These are phyloP conservation scores for Colletotrichum godetiae DNA, from an alignment of 2,329 filamentous ascomycete species.

Conservation along the genomic window DNA sequence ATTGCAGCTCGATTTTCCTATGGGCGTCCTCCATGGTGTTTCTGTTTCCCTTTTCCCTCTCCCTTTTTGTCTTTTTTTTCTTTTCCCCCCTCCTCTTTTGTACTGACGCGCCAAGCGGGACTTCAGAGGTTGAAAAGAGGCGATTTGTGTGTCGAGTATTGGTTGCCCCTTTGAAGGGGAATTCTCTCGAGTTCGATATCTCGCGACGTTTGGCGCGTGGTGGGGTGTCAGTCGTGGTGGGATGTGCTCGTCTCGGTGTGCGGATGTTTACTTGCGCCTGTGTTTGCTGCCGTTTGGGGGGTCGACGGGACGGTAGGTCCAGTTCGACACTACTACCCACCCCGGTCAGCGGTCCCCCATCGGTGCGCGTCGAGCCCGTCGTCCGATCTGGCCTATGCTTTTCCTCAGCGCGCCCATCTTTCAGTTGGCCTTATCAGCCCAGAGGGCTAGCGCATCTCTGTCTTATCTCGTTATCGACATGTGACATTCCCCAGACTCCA, in stretches of 20 bases:
- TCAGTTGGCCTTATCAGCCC: background rate
- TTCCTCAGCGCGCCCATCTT: background rate
- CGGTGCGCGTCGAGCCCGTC: conserved; percentile 3
- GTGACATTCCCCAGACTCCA: background rate
- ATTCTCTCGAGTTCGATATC: background rate
- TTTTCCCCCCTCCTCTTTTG: background rate
- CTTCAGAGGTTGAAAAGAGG: background rate
- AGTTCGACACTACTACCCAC: no score
- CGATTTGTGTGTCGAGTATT: background rate
- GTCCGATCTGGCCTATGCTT: background rate
- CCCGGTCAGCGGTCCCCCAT: background rate
- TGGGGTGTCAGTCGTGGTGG: background rate
- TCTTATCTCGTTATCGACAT: conserved; percentile 1
- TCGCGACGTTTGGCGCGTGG: background rate
- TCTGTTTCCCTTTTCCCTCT: background rate
- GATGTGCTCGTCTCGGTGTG: background rate
- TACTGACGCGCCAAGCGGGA: background rate
- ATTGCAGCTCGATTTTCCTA: conserved; percentile 84
- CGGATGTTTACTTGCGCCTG: background rate
- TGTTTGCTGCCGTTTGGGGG: background rate
- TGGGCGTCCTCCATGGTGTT: conserved; percentile 58
- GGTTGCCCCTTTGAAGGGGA: no score
- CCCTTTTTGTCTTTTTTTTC: background rate
- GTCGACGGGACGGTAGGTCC: background rate
- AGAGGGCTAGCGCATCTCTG: background rate